Conservation (phyloP, 2,329 filamentous ascomycete genomes). For the Colletotrichum chrysophilum region DNA sequence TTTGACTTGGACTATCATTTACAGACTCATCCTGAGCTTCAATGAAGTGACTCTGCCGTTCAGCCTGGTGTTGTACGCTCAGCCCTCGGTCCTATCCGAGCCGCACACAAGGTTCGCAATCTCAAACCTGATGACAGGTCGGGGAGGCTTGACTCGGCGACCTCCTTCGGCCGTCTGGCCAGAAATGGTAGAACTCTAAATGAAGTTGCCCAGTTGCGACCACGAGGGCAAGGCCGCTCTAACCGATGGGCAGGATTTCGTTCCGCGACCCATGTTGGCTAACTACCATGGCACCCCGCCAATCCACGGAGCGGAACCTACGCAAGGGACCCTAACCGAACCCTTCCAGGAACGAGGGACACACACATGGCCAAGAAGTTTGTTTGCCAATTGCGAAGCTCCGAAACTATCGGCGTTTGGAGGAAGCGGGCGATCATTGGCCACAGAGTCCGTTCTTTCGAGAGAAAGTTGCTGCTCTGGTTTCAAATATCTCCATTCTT, state of each 20-base stretch:
- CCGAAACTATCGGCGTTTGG: slow-evolving; percentile 5
- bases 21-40: background rate
- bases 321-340: background rate
- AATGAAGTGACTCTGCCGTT: background rate
- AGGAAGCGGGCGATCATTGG: background rate
- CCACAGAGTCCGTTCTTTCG: background rate
- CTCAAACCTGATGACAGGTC: background rate
- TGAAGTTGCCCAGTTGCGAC: background rate
- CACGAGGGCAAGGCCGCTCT: background rate
- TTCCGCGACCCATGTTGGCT: background rate
- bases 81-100: background rate
- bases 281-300: background rate
- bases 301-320: background rate
- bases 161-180: background rate
- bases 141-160: background rate
- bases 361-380: background rate
- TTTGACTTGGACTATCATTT: background rate
- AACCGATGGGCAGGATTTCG: background rate
- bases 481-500: background rate
- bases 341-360: background rate
- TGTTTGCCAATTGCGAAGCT: background rate
- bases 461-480: background rate
- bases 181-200: background rate
- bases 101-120: background rate
- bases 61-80: background rate